Base-by-base conservation (phyloP, 208 protist genomes). In the Trypanosoma congolense region DNA sequence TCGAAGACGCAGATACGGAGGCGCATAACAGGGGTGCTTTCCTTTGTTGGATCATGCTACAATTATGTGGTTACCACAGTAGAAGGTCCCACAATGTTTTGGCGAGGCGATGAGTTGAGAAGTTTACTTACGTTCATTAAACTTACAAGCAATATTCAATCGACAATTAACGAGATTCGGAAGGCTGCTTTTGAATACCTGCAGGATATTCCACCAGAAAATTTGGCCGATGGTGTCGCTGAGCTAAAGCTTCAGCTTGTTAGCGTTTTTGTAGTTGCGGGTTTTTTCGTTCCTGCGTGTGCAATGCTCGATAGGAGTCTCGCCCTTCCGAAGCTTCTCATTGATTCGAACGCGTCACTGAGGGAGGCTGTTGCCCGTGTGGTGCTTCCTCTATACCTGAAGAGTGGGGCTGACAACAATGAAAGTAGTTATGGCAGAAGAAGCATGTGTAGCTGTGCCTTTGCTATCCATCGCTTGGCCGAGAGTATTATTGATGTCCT, bases 331-430 rank as follows among this genome's bases (percentile, higher is more conserved):
- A 62, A 44, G 48, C 18, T 61, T 26, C 38, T 69, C 8, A 19
- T 60, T 19, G 46, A 47, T 19, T 19, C 46, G 6, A 49, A 52
- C 21, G 52, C 55, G 43, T 42, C 45, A 28, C 25, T 69, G 3
- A 49, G 52, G 24, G 62, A 69, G 4, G 48, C 24, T n/a, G 53
- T 57, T 21, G 25, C 26, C 3, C 46, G 31, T 36, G 40, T 61
- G 22, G 40, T 69, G 8, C 35, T 69, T 10, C 62, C 62, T 10
- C 59, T 53, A 40, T 69, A 54, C 33, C 35, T 69, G 21, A 36
- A 30, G 8, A 30, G 26, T 25, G 41, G 48, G 28, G 28, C 42
- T n/a, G 35, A 33, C 38, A 57, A n/a, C 42, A n/a, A 46, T 6
- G 42, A 19, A 6, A 24, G 21, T n/a, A 24, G 21, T 25, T 25